Evolutionary conservation across 2,329 filamentous ascomycete genomes (phyloP).

Genomic region (Colletotrichum kahawae): DNA sequence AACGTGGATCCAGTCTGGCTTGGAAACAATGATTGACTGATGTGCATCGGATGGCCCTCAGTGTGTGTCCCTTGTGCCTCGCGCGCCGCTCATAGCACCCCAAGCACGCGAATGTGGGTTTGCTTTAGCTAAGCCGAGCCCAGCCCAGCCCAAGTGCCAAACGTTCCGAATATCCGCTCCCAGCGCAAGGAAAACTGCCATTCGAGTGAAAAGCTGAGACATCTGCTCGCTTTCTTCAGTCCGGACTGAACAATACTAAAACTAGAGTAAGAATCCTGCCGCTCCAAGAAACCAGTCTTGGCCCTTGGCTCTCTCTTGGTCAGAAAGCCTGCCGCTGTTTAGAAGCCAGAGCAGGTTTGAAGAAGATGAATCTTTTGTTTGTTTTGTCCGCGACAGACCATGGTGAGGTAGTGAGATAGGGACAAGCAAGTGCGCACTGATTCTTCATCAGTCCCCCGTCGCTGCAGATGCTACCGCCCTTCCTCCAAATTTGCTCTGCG

Average conservation of each 20-base stretch:
- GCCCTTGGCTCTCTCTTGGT: background rate
- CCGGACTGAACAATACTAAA: background rate
- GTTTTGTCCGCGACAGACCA: background rate
- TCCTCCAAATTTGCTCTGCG: background rate
- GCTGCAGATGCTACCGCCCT: background rate
- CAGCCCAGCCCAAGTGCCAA: slow-evolving; percentile 7
- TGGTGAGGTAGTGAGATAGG: background rate
- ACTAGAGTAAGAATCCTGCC: too few species aligned
- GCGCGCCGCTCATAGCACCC: background rate
- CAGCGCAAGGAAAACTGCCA: background rate
- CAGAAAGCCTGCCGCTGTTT: background rate
- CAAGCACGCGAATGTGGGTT: background rate
- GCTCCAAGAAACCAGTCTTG: too few species aligned
- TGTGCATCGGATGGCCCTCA: background rate
- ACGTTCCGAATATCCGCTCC: slow-evolving; percentile 13
- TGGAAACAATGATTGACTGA: background rate
- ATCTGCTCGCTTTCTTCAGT: background rate
- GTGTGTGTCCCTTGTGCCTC: background rate
- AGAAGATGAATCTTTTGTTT: background rate
- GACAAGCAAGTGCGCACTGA: background rate
- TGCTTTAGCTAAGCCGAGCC: slow-evolving; percentile 7
- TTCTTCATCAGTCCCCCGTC: background rate
- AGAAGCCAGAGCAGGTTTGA: background rate
- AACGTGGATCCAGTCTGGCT: background rate
- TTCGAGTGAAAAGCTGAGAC: background rate